Evolutionary conservation across 2,329 filamentous ascomycete species (phyloP).

Genomic region (Diaporthe sp.): DNA sequence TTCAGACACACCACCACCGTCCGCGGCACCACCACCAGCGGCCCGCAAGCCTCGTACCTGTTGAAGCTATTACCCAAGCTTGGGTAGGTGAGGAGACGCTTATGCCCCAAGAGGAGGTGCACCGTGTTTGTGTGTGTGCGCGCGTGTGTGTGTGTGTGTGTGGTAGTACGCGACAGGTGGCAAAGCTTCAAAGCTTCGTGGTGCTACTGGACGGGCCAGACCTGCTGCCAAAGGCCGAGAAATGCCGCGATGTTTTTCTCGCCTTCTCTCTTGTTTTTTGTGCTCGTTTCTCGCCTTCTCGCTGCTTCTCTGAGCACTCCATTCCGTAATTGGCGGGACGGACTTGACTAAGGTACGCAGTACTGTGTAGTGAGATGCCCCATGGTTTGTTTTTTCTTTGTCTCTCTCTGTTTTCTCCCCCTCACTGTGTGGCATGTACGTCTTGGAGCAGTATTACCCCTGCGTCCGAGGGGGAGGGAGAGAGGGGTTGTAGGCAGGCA

Average conservation of each 20-base stretch:
- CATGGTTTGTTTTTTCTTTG: background rate
- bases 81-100: constrained; percentile 22
- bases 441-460: constrained; percentile 10
- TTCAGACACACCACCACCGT: too few relatives aligned
- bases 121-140: background rate
- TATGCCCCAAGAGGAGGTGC: background rate
- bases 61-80: constrained; percentile 25
- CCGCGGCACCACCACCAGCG: constrained; percentile 13
- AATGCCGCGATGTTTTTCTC: constrained; percentile 7
- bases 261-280: background rate
- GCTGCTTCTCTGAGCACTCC: background rate
- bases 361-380: background rate
- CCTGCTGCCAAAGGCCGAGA: constrained; percentile 14
- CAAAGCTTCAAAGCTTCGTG: constrained; percentile 25
- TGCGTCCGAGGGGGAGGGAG: constrained; percentile 13
- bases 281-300: background rate
- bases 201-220: background rate
- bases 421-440: constrained; percentile 3
- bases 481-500: background rate
- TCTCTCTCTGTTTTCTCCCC: background rate
- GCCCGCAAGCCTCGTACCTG: constrained; percentile 31
- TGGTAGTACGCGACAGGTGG: constrained; percentile 32
- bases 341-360: constrained; percentile 5
- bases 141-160: background rate
- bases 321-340: background rate